Base-by-base conservation (phyloP, 2,329 filamentous ascomycete genomes). In the Coleophoma crateriformis region DNA sequence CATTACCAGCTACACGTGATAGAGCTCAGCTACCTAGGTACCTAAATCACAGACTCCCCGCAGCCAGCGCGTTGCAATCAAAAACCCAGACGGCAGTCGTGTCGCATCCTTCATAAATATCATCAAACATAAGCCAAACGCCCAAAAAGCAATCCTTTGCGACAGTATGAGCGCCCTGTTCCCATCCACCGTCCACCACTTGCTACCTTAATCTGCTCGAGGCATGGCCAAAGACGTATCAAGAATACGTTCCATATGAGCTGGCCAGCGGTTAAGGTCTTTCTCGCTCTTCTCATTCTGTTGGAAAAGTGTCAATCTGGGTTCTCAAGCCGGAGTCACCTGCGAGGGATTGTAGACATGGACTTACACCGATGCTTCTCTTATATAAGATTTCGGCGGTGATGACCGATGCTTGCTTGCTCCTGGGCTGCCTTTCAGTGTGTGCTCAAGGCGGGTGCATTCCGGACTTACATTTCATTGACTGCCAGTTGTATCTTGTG, bases 401-500 rank as follows among this genome's bases (percentile, higher is more conserved):
- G 15, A 10, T 44, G 33, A 32, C 41, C 14, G 15, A 14, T n/a
- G 13, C 41, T 27, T 32, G 17, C n/a, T 33, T 27, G 14, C 8
- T 14, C 7, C n/a, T 44, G n/a, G 2, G 7, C 41, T 27, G 20
- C 13, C 15, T 11, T 15, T 17, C 5, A 20, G 38, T 10, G 38
- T 15, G n/a, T 17, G 15, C 10, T 40, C 11, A 2, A 40, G 6
- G 20, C 6, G n/a, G 8, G 13, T 7, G 39, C 14, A 33, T 33
- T n/a, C 13, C 17, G n/a, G n/a, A 37, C 33, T 19, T 32, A 46
- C 45, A 10, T 22, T 14, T 35, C 33, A 19, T 38, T 35, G 10
- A 39, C 45, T 7, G 49, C 54, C 13, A 50, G 15, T 35, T 58
- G 50, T 19, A 59, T 51, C 42, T 37, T 33, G 38, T 55, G 48